Evolutionary conservation across 257 asterid species (phyloP).

Genomic region (Nicotiana undulata): DNA sequence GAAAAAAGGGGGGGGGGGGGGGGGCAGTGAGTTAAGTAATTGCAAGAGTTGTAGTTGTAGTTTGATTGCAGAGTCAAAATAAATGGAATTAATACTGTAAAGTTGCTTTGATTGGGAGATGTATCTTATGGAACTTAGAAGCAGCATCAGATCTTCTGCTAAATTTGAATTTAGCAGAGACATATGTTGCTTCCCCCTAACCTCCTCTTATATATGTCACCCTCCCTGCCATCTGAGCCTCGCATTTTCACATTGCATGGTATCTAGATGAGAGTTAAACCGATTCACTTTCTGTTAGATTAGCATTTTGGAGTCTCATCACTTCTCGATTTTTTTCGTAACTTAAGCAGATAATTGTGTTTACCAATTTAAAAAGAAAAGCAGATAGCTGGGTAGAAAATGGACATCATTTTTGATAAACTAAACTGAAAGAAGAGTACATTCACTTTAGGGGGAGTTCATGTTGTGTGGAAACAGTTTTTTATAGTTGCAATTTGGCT

Average conservation of each 20-base stretch:
- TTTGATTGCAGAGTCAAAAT: background rate
- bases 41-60: background rate
- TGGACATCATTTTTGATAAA: background rate
- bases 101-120: background rate
- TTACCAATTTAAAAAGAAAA: too few relatives aligned
- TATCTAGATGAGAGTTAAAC: background rate
- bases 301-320: background rate
- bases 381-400: background rate
- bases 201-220: background rate
- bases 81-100: background rate
- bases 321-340: background rate
- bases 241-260: background rate
- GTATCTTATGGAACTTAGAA: background rate
- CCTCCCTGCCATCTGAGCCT: background rate
- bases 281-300: background rate
- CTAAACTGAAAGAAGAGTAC: background rate
- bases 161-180: background rate
- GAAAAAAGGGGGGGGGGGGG: background rate
- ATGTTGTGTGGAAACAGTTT: background rate
- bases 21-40: background rate
- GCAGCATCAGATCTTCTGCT: background rate
- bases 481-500: background rate
- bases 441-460: background rate
- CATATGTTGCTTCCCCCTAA: background rate
- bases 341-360: too few relatives aligned